Percentiles rank a stretch among this genome's conserved stretches.
These are phyloP conservation scores for Polytolypa hystricis DNA, from an alignment of 2,329 filamentous ascomycete genomes.

Conservation along the genomic window DNA sequence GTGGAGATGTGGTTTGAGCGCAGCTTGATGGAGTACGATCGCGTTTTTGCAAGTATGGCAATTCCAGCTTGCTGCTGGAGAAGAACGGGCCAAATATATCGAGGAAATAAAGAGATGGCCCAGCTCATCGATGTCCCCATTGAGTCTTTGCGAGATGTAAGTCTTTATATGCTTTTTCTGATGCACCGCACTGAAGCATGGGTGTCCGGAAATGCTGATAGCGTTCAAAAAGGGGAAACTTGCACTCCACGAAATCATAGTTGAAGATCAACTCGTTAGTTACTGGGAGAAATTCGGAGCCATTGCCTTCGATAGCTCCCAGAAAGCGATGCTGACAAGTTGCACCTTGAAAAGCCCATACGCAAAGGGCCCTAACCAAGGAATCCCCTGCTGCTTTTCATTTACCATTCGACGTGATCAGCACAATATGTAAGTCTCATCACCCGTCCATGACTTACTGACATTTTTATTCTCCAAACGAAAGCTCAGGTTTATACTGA, in stretches of 20 bases:
- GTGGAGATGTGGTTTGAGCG: slow-evolving; percentile 99
- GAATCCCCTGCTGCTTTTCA: slow-evolving; percentile 90
- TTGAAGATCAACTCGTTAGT: slow-evolving; percentile 85
- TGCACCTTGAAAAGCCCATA: slow-evolving; percentile 80
- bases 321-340: slow-evolving; percentile 90
- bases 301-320: slow-evolving; percentile 86
- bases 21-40: slow-evolving; percentile 93
- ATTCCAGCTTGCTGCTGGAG: slow-evolving; percentile 97
- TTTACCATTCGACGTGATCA: slow-evolving; percentile 92
- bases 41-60: slow-evolving; percentile 97
- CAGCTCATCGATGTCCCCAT: slow-evolving; percentile 89
- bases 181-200: background rate
- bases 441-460: too few species aligned
- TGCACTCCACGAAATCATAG: slow-evolving; percentile 88
- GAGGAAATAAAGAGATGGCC: slow-evolving; percentile 98
- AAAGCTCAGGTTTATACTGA: background rate
- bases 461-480: slow-evolving; percentile 2
- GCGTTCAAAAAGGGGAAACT: slow-evolving; percentile 63
- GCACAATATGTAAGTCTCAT: slow-evolving; percentile 74
- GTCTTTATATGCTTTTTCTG: too few species aligned
- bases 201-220: slow-evolving; percentile 5
- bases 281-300: slow-evolving; percentile 99
- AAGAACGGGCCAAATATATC: slow-evolving; percentile 90
- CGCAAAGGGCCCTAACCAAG: slow-evolving; percentile 55
- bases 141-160: slow-evolving; percentile 78